Evolutionary conservation across 2,329 filamentous ascomycete species (phyloP).

Genomic region (Simplicillium sp.): DNA sequence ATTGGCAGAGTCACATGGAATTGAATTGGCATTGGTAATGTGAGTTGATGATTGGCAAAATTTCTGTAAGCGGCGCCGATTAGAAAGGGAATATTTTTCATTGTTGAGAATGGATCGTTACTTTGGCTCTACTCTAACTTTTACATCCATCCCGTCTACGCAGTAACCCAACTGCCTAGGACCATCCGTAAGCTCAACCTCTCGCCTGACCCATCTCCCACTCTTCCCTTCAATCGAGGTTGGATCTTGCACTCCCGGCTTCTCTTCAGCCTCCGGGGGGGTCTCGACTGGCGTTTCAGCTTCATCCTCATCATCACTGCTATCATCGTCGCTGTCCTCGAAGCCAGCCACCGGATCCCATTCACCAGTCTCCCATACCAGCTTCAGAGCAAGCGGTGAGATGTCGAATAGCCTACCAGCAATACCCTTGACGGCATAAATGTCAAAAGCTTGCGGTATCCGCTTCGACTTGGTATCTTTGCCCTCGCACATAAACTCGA

Average conservation of each 20-base stretch:
- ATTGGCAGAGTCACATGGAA: too few relatives aligned
- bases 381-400: conserved; percentile 50
- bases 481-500: conserved; percentile 36
- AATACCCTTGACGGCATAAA: conserved; percentile 74
- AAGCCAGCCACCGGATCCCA: conserved; percentile 68
- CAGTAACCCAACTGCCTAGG: conserved; percentile 76
- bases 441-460: conserved; percentile 69
- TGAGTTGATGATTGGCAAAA: too few relatives aligned
- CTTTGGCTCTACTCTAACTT: conserved; percentile 55
- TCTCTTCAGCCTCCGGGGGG: conserved; percentile 13
- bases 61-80: too few relatives aligned
- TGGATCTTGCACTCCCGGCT: conserved; percentile 18
- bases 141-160: conserved; percentile 64
- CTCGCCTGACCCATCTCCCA: conserved; percentile 63
- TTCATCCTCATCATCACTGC: conserved; percentile 42
- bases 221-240: conserved; percentile 17
- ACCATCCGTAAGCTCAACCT: conserved; percentile 70
- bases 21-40: too few relatives aligned
- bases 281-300: conserved; percentile 18
- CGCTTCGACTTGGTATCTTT: conserved; percentile 24
- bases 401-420: conserved; percentile 62
- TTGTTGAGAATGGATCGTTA: too few relatives aligned
- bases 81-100: too few relatives aligned
- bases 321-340: conserved; percentile 46
- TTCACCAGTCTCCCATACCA: conserved; percentile 87